phyloP scores from a whole-genome alignment of 2,329 filamentous ascomycete species.

The Apiospora kogelbergensis region DNA sequence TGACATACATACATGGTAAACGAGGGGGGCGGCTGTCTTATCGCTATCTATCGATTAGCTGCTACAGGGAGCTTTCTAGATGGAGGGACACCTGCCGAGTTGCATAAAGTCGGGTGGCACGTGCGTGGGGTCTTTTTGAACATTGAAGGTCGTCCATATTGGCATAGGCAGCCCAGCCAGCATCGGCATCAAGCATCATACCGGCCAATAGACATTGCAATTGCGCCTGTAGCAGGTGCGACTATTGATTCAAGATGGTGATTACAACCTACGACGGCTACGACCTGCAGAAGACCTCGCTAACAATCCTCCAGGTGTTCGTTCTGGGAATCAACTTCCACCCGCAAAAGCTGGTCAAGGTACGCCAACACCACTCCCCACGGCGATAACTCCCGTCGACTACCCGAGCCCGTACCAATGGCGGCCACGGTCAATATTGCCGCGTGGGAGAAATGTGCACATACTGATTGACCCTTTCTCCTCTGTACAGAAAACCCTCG shows the following conservation, averaged over 20 bases:
- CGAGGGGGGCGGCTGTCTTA: neutral
- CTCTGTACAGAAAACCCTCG: constrained; percentile 65
- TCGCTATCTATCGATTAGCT: neutral
- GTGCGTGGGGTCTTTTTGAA: neutral
- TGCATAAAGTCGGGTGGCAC: neutral
- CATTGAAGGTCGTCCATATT: neutral
- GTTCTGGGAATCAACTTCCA: constrained; percentile 85
- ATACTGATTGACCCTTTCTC: neutral
- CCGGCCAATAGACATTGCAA: neutral
- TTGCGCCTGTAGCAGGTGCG: neutral
- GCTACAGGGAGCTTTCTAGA: neutral
- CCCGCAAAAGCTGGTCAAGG: constrained; percentile 80
- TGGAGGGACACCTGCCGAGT: constrained; percentile 1
- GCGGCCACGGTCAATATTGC: neutral
- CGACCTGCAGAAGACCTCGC: neutral
- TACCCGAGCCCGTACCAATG: neutral
- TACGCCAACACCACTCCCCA: constrained; percentile 39
- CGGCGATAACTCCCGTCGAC: neutral
- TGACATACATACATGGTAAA: neutral
- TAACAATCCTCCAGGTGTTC: constrained; percentile 62
- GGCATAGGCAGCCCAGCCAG: neutral
- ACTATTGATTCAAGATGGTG: constrained; percentile 18
- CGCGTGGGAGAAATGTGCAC: neutral
- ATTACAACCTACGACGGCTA: neutral
- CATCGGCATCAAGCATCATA: neutral